Percentiles rank a stretch among this genome's conserved stretches.
phyloP scores from a whole-genome alignment of 495 filamentous ascomycete species.

The Penicillium verhagenii region DNA sequence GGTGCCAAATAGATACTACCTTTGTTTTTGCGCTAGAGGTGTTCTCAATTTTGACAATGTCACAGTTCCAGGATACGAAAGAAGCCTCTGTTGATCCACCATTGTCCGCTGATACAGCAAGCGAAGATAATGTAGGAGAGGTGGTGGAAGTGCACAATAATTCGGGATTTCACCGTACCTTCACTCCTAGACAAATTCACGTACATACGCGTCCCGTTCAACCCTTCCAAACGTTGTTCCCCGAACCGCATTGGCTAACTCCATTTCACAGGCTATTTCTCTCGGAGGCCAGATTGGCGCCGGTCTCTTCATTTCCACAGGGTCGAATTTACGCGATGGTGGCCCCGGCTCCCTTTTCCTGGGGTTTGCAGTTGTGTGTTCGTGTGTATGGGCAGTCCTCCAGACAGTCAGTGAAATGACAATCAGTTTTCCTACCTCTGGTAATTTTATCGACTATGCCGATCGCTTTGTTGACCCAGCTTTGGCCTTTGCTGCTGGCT shows the following conservation, averaged over 20 bases:
- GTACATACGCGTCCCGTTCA: not conserved
- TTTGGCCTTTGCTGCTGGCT: conserved; percentile 30
- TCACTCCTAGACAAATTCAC: conserved; percentile 4
- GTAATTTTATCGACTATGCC: conserved; percentile 35
- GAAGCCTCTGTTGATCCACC: not conserved
- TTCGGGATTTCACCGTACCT: not conserved
- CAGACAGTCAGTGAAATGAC: conserved; percentile 32
- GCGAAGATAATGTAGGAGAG: not conserved
- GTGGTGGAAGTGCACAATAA: not conserved
- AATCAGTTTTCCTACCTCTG: conserved; percentile 28
- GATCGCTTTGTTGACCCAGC: conserved; percentile 35
- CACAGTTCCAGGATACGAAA: not conserved
- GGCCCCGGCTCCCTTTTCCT: conserved; percentile 30
- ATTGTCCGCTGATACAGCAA: not conserved
- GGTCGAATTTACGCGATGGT: conserved; percentile 17
- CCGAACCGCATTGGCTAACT: too few species aligned
- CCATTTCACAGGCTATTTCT: conserved; percentile 25
- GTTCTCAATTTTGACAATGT: not conserved
- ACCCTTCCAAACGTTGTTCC: too few species aligned
- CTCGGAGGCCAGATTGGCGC: conserved; percentile 30
- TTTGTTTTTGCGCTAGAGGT: too few species aligned
- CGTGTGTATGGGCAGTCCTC: conserved; percentile 30
- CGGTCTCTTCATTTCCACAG: conserved; percentile 32
- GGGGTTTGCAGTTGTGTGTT: conserved; percentile 27
- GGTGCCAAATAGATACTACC: too few species aligned